phyloP scores from a whole-genome alignment of 306 rosid species.

The Cotoneaster glaucophyllus region DNA sequence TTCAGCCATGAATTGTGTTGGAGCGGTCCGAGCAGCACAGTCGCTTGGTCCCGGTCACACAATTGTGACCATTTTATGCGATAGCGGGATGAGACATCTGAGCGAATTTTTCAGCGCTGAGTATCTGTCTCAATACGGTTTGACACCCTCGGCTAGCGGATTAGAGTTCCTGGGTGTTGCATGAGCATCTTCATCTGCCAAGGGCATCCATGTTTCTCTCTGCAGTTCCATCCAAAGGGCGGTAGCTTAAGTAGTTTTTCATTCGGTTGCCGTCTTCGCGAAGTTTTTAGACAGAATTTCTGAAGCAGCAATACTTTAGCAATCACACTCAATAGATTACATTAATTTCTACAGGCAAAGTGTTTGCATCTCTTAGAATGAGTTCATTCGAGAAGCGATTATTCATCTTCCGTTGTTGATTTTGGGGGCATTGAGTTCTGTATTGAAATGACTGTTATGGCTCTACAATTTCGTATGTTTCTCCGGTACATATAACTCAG shows the following conservation, averaged over 20 bases:
- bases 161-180: conserved; percentile 60
- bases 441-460: neutral
- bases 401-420: neutral
- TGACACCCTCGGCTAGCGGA: conserved; percentile 67
- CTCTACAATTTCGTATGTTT: neutral
- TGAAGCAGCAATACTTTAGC: neutral
- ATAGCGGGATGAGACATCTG: conserved; percentile 90
- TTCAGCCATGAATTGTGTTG: conserved; percentile 91
- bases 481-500: neutral
- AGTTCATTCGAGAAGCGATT: neutral
- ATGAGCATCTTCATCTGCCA: conserved; percentile 15
- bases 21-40: conserved; percentile 78
- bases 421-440: neutral
- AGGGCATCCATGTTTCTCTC: neutral
- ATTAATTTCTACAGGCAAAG: neutral
- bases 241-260: neutral
- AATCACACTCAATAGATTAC: neutral
- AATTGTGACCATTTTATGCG: conserved; percentile 84
- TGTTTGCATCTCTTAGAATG: neutral
- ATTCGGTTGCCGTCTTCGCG: neutral
- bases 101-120: conserved; percentile 68
- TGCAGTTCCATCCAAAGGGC: neutral
- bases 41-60: conserved; percentile 78
- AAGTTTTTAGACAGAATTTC: neutral
- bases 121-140: conserved; percentile 56